These are phyloP conservation scores for Kwoniella dendrophila DNA, from an alignment of 768 basidiomycete genomes.

Conservation along the genomic window DNA sequence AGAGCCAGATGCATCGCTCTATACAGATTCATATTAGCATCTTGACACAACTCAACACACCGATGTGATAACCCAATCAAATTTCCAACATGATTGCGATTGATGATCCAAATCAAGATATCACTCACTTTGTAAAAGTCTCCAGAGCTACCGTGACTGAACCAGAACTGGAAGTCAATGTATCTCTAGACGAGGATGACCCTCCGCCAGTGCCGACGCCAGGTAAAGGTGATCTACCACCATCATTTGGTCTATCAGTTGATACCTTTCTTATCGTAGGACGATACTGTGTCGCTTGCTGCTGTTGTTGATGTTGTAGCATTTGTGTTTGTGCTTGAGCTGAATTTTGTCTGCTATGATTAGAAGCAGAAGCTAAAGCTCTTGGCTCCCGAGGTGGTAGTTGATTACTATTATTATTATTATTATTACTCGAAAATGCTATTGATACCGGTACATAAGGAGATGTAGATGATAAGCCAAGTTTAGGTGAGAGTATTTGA, in stretches of 20 bases:
- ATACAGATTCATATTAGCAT: not conserved
- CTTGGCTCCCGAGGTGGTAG: not conserved
- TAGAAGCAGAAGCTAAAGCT: not conserved
- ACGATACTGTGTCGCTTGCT: not conserved
- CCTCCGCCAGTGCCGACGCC: not conserved
- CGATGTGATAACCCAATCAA: not conserved
- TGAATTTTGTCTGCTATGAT: not conserved
- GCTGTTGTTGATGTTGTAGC: not conserved
- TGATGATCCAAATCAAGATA: not conserved
- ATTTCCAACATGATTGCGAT: not conserved
- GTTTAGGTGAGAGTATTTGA: not conserved
- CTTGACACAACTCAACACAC: not conserved
- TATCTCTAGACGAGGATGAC: not conserved
- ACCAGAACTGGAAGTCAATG: not conserved
- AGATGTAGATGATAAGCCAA: not conserved
- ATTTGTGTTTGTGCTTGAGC: not conserved
- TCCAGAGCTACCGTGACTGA: constrained; percentile 16
- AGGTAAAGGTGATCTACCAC: constrained; percentile 7
- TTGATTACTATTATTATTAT: too few species aligned
- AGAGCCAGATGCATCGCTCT: constrained; percentile 32
- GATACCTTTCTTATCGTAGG: not conserved
- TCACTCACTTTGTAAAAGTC: constrained; percentile 20
- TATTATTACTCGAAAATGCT: too few species aligned
- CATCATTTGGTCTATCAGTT: constrained; percentile 1
- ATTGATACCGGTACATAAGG: too few species aligned